phyloP scores from a whole-genome alignment of 75 land plant genomes.

The Pinus albicaulis region DNA sequence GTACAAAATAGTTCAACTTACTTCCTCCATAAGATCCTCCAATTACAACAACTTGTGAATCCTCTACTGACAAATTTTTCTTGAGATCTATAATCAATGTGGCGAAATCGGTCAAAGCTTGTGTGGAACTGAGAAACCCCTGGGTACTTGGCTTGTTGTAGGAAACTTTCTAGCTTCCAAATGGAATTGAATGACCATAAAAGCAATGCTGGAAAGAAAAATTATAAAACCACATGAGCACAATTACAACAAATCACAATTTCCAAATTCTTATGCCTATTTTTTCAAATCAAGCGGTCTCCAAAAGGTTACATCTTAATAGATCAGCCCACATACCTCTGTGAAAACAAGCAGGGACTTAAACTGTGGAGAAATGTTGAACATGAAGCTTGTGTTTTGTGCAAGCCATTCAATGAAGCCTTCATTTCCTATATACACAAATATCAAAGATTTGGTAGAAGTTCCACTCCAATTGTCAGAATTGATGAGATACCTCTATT shows the following conservation, averaged over 20 bases:
- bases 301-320: too few relatives aligned
- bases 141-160: slow-evolving; percentile 24
- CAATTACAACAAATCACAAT: neutral
- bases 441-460: slow-evolving; percentile 26
- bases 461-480: slow-evolving; percentile 42
- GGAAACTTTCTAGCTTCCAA: slow-evolving; percentile 27
- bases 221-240: neutral
- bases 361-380: too few relatives aligned
- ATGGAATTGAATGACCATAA: slow-evolving; percentile 61
- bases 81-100: slow-evolving; percentile 35
- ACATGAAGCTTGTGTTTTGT: too few relatives aligned
- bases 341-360: too few relatives aligned
- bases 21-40: slow-evolving; percentile 78
- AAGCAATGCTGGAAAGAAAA: slow-evolving; percentile 42
- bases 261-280: too few relatives aligned
- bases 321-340: too few relatives aligned
- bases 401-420: too few relatives aligned
- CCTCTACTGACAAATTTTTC: slow-evolving; percentile 32
- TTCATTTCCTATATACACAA: too few relatives aligned
- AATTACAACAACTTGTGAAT: slow-evolving; percentile 54
- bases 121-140: slow-evolving; percentile 48
- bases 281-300: neutral
- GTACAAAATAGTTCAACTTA: slow-evolving; percentile 10
- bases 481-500: slow-evolving; percentile 48
- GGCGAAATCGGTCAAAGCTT: slow-evolving; percentile 61